Evolutionary conservation across 192 early-diverging fungal species (phyloP).

Genomic region (Umbelopsis sp.): DNA sequence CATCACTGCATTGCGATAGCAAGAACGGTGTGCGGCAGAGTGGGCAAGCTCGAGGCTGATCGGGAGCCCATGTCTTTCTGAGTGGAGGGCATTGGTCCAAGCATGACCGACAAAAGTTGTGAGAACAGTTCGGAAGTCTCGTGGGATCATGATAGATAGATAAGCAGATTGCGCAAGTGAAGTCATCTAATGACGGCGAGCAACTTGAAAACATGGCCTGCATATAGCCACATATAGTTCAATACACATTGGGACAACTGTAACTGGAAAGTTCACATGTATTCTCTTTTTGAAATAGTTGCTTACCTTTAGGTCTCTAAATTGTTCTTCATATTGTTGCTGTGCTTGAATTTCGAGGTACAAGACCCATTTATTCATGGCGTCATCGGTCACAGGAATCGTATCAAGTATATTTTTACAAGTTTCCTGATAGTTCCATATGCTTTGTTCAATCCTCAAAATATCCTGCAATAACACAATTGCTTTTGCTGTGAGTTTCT

Average conservation of each 20-base stretch:
- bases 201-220: background rate
- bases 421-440: background rate
- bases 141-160: conserved; percentile 20
- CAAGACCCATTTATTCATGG: conserved; percentile 8
- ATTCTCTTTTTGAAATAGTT: background rate
- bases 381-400: conserved; percentile 11
- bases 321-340: background rate
- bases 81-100: conserved; percentile 17
- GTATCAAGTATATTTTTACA: background rate
- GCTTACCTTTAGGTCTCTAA: background rate
- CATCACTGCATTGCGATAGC: conserved; percentile 3
- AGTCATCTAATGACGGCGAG: conserved; percentile 17
- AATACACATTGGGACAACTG: background rate
- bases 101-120: conserved; percentile 17
- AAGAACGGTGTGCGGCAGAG: conserved; percentile 18
- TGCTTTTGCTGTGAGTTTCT: background rate
- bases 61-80: background rate
- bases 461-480: background rate
- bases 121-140: conserved; percentile 8
- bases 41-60: conserved; percentile 13
- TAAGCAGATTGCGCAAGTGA: conserved; percentile 21
- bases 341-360: conserved; percentile 19
- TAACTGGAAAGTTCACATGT: background rate
- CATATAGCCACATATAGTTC: background rate
- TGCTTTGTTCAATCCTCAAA: background rate